Evolutionary conservation across 345 rosid genomes (phyloP).

Genomic region (Dovyalis caffra): DNA sequence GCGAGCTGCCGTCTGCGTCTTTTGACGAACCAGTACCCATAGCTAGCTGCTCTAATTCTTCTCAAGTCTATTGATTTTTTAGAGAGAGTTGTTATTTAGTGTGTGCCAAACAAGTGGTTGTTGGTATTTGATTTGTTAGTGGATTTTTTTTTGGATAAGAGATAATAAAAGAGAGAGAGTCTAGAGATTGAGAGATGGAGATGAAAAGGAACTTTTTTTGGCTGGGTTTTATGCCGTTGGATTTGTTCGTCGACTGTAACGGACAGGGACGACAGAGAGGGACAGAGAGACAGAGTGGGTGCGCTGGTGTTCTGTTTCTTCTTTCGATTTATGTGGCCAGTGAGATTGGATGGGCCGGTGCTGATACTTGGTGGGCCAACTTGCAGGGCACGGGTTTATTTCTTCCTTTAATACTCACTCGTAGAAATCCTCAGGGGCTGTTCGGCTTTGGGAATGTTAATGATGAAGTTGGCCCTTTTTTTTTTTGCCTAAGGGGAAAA

Average conservation of each 20-base stretch:
- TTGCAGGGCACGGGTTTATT: background rate
- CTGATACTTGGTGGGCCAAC: background rate
- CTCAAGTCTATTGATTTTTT: background rate
- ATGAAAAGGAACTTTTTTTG: background rate
- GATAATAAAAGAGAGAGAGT: background rate
- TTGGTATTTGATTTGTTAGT: background rate
- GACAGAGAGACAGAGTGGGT: background rate
- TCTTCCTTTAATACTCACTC: background rate
- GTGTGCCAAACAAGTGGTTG: background rate
- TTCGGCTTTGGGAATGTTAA: too few relatives aligned
- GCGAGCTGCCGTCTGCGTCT: slow-evolving; percentile 48
- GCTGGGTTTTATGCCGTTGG: background rate
- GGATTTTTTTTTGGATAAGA: background rate
- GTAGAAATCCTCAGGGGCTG: too few relatives aligned
- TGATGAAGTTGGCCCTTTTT: too few relatives aligned
- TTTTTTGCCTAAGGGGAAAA: too few relatives aligned
- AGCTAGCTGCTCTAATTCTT: background rate
- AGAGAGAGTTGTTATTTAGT: background rate
- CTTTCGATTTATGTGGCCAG: background rate
- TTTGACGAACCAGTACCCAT: slow-evolving; percentile 85
- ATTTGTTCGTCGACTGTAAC: background rate
- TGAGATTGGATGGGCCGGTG: background rate
- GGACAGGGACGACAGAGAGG: background rate
- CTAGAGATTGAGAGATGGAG: background rate
- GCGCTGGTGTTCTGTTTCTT: background rate